phyloP scores from a whole-genome alignment of 805 yeast species.

The Cyberlindnera misumaiensis region DNA sequence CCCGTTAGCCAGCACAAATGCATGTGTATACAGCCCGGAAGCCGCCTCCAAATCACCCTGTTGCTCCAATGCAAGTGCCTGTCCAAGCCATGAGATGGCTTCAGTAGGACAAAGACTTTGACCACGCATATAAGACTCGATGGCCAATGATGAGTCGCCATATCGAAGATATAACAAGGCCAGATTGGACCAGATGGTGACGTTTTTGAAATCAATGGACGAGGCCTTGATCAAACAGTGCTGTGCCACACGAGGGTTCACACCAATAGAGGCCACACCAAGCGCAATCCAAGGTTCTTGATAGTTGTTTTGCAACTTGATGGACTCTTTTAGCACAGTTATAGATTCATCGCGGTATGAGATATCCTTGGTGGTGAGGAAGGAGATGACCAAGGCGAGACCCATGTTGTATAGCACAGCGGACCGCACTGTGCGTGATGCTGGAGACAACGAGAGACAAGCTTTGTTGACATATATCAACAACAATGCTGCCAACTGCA shows the following conservation, averaged over 20 bases:
- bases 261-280: conserved; percentile 65
- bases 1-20: conserved; percentile 72
- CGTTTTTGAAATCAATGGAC: conserved; percentile 59
- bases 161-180: conserved; percentile 68
- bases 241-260: conserved; percentile 71
- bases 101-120: conserved; percentile 78
- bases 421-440: conserved; percentile 46
- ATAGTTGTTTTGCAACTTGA: conserved; percentile 63
- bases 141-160: conserved; percentile 67
- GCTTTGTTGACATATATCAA: conserved; percentile 41
- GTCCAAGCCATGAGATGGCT: conserved; percentile 78
- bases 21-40: conserved; percentile 61
- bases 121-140: conserved; percentile 62
- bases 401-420: conserved; percentile 67
- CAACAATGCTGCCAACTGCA: conserved; percentile 33
- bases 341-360: conserved; percentile 46
- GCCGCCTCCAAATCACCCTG: conserved; percentile 47
- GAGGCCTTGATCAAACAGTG: conserved; percentile 88
- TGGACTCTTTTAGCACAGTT: conserved; percentile 53
- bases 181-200: conserved; percentile 71
- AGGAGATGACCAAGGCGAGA: conserved; percentile 47
- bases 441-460: conserved; percentile 33
- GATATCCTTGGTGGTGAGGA: conserved; percentile 23
- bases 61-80: conserved; percentile 56
- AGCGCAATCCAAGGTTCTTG: conserved; percentile 75